phyloP scores from a whole-genome alignment of 148 eudicot genomes.

The Suaeda aralocaspica region DNA sequence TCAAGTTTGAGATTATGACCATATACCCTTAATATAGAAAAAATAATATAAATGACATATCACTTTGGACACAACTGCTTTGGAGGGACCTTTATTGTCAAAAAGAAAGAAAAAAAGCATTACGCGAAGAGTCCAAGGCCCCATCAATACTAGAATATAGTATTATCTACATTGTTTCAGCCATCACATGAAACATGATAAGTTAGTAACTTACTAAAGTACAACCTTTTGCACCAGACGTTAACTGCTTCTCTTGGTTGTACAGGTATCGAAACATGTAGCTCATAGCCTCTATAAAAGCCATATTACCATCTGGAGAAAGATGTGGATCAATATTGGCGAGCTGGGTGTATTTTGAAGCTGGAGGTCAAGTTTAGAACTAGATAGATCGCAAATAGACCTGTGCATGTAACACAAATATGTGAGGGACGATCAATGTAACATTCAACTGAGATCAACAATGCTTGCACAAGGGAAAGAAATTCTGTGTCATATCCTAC shows the following conservation, averaged over 20 bases:
- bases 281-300: constrained; percentile 69
- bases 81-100: too few species aligned
- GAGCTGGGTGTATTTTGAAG: constrained; percentile 50
- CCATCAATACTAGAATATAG: neutral
- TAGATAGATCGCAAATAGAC: constrained; percentile 62
- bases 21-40: too few species aligned
- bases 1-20: too few species aligned
- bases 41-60: too few species aligned
- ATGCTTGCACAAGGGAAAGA: neutral
- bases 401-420: constrained; percentile 37
- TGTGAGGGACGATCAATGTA: neutral
- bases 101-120: too few species aligned
- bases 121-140: neutral
- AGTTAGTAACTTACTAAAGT: constrained; percentile 47
- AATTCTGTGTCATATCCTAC: neutral
- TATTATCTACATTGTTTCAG: neutral
- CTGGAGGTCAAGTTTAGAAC: constrained; percentile 57
- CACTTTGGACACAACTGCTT: too few species aligned
- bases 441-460: neutral
- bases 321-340: constrained; percentile 88
- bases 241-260: constrained; percentile 65
- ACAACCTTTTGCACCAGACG: constrained; percentile 65
- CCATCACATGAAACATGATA: constrained; percentile 1
- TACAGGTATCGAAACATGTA: constrained; percentile 67
- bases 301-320: constrained; percentile 91